These are phyloP conservation scores for Lineolata rhizophorae DNA, from an alignment of 495 filamentous ascomycete genomes.

Conservation along the genomic window DNA sequence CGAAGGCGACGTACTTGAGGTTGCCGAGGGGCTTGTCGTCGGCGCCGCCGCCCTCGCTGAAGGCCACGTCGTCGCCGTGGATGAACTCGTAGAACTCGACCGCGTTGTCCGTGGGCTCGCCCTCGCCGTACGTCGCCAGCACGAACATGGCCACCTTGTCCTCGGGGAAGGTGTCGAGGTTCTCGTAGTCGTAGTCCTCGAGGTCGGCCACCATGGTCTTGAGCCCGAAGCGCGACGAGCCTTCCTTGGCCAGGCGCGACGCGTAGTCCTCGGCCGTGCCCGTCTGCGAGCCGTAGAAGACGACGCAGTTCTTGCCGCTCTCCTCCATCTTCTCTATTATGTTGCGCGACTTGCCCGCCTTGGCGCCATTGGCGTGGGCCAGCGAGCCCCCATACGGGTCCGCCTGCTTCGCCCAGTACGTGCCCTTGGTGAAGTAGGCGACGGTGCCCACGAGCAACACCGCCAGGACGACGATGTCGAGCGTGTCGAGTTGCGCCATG, in stretches of 20 bases:
- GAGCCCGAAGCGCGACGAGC: conserved; percentile 82
- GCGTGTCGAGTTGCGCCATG: conserved; percentile 91
- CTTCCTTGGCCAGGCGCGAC: conserved; percentile 92
- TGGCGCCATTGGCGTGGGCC: conserved; percentile 41
- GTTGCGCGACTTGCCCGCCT: conserved; percentile 74
- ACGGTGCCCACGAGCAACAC: conserved; percentile 66
- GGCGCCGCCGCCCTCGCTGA: conserved; percentile 41
- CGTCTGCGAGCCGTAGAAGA: conserved; percentile 97
- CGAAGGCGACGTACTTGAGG: conserved; percentile 86
- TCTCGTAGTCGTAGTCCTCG: conserved; percentile 95
- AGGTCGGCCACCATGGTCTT: conserved; percentile 98
- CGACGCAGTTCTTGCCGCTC: conserved; percentile 85
- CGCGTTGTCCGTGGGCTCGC: conserved; percentile 95
- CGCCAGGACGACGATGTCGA: conserved; percentile 80
- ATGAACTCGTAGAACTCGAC: conserved; percentile 98
- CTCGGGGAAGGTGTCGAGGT: conserved; percentile 67
- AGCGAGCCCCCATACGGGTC: conserved; percentile 67
- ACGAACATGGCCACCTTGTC: conserved; percentile 92
- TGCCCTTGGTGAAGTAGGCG: conserved; percentile 95
- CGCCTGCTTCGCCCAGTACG: conserved; percentile 68
- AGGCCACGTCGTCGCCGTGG: conserved; percentile 53
- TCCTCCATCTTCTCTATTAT: conserved; percentile 93
- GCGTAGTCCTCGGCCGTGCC: conserved; percentile 98
- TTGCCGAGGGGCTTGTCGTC: conserved; percentile 58
- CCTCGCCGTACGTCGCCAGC: conserved; percentile 92